Base-by-base conservation (phyloP, 1,139 yeast species). In the Meyerozyma carpophila region DNA sequence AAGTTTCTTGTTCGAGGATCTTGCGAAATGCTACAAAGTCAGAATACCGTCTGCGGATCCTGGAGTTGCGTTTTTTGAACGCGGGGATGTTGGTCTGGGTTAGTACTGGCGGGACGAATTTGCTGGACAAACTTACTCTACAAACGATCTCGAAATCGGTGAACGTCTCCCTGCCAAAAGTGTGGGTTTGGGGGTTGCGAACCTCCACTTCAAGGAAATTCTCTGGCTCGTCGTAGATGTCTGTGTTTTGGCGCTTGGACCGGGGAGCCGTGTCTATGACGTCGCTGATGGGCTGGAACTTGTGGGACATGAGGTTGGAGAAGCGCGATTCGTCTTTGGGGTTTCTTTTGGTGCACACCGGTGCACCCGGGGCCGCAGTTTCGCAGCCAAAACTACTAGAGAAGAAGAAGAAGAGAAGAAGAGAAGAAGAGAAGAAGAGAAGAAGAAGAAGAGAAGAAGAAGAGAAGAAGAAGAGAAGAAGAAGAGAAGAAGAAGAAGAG, bases 91-190 rank as follows among this genome's bases (percentile, higher is more conserved):
- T 85, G 21, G 93, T 84, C 58, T 57, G 43, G 21, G 44, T 56
- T 55, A 56, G 59, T 56, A 53, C 7, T 14, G 4, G 18, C 16
- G 20, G n/a, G 27, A 24, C 24, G 20, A 39, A 2, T 11, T 3
- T 8, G 13, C 32, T 9, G 8, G n/a, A 7, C 10, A 21, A 42
- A 60, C 73, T 45, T 62, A 70, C 75, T 44, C 94, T 72, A 63
- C 97, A 90, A 29, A 87, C 75, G 31, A 93, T 82, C 63, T 90
- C 97, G 61, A 93, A 93, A 64, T 93, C 98, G 10, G 98, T 93
- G 62, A 74, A 93, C 74, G 82, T 77, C 39, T 81, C 78, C 39
- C 80, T 65, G 3, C 87, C 88, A 47, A 60, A 63, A 37, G 88
- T 88, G 56, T 86, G 95, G 0, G 97, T 90, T 50, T 81, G 79